Conservation (phyloP, 2,329 filamentous ascomycete species). For the Dactylellina haptotyla region DNA sequence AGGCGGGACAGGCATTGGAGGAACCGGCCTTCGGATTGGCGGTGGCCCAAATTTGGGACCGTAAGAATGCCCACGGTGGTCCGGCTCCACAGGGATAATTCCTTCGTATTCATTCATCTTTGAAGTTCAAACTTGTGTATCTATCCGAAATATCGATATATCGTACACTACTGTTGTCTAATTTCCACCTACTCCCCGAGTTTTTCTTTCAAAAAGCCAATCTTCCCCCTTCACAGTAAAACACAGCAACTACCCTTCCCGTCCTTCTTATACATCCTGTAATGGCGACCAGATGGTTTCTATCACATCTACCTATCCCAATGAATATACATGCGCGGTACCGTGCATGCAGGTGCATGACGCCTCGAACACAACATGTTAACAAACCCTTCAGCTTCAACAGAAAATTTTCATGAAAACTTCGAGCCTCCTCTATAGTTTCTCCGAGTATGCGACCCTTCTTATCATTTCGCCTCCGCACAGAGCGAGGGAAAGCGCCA, state of each 20-base stretch:
- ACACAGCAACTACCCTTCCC: background rate
- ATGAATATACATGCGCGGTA: background rate
- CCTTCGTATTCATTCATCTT: slow-evolving; percentile 10
- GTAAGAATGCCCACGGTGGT: background rate
- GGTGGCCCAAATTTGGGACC: background rate
- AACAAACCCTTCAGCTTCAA: background rate
- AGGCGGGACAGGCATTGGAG: background rate
- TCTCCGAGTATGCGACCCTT: slow-evolving; percentile 6
- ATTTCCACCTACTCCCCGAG: too few species aligned
- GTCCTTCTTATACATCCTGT: slow-evolving; percentile 6
- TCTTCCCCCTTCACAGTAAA: background rate
- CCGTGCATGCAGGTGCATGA: too few species aligned
- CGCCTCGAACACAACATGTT: background rate
- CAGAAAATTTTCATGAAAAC: background rate
- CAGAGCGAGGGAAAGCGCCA: background rate
- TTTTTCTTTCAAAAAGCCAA: too few species aligned
- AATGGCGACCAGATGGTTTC: slow-evolving; percentile 1
- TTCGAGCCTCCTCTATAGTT: background rate
- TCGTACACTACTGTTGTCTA: too few species aligned
- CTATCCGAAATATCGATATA: too few species aligned
- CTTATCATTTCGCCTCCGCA: background rate
- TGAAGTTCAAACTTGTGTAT: background rate
- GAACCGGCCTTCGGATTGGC: background rate
- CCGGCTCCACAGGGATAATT: slow-evolving; percentile 4
- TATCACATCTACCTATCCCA: background rate